phyloP scores from a whole-genome alignment of 257 asterid species.

The Jasminum sambac region DNA sequence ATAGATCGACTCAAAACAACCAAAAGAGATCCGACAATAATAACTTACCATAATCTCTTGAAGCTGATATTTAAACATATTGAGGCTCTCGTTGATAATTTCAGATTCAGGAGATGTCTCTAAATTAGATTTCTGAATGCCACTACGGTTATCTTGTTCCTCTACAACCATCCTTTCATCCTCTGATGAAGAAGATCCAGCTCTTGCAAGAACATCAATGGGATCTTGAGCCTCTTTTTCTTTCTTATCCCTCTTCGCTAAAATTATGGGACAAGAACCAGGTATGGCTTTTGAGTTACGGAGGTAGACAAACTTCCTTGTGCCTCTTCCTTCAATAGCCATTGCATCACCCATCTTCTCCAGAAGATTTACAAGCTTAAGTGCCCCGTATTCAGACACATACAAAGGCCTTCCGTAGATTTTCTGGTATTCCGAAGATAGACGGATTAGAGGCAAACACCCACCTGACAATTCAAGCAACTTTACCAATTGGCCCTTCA shows the following conservation, averaged over 20 bases:
- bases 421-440: constrained; percentile 75
- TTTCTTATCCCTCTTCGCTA: constrained; percentile 47
- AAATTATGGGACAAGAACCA: constrained; percentile 29
- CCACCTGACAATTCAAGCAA: constrained; percentile 79
- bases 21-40: constrained; percentile 64
- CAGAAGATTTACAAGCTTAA: constrained; percentile 68
- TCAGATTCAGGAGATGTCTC: constrained; percentile 18
- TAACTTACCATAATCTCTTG: constrained; percentile 90
- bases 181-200: constrained; percentile 56
- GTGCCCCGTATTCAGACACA: constrained; percentile 69
- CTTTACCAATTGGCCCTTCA: constrained; percentile 74
- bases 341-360: constrained; percentile 71
- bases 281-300: constrained; percentile 40
- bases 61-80: constrained; percentile 68
- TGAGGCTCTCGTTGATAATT: constrained; percentile 37
- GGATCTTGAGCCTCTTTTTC: constrained; percentile 50
- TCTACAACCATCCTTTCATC: constrained; percentile 51
- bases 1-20: constrained; percentile 70
- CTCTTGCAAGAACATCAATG: constrained; percentile 31
- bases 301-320: constrained; percentile 55
- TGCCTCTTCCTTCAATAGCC: constrained; percentile 56
- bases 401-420: constrained; percentile 73
- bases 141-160: constrained; percentile 23
- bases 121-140: constrained; percentile 28
- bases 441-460: constrained; percentile 55